A percentile compares a stretch with the other conserved stretches of the same genome.
Conservation (phyloP, 2,329 filamentous ascomycete species). For the Ambrosiella beaveri region DNA sequence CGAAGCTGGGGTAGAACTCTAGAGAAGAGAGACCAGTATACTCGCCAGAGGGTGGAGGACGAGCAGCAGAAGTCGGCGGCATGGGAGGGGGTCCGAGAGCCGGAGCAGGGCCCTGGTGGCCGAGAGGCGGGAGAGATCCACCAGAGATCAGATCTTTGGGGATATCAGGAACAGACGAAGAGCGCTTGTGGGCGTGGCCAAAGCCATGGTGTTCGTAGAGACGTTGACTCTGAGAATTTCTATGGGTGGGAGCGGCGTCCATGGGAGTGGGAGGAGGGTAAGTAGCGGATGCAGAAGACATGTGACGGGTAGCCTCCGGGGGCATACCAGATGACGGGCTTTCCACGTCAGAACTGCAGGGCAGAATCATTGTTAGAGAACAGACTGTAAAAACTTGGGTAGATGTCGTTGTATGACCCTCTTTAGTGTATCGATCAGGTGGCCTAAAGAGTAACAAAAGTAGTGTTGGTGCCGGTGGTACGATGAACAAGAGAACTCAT, state of each 20-base stretch:
- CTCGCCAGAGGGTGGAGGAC: background rate
- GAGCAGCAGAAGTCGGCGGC: background rate
- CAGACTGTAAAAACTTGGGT: background rate
- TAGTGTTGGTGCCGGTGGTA: background rate
- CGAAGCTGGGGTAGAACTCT: slow-evolving; percentile 12
- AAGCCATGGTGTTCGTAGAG: slow-evolving; percentile 7
- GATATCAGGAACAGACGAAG: slow-evolving; percentile 11
- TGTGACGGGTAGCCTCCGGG: slow-evolving; percentile 4
- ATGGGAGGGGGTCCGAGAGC: slow-evolving; percentile 1
- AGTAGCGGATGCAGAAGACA: slow-evolving; percentile 1
- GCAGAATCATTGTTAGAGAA: slow-evolving; percentile 4
- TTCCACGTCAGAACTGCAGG: slow-evolving; percentile 9
- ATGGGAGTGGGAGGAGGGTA: slow-evolving; percentile 1
- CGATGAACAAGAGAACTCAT: background rate
- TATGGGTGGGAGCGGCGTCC: background rate
- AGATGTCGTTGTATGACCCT: background rate
- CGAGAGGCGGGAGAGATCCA: background rate
- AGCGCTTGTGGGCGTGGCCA: slow-evolving; percentile 11
- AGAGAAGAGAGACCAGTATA: slow-evolving; percentile 9
- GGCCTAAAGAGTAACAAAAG: background rate
- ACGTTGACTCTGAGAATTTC: slow-evolving; percentile 7
- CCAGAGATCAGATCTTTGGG: slow-evolving; percentile 10
- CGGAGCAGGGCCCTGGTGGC: background rate
- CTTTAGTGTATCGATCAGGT: background rate
- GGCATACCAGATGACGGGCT: slow-evolving; percentile 3